Evolutionary conservation across 2,329 filamentous ascomycete species (phyloP).

Genomic region (Tympanopsis confertula): DNA sequence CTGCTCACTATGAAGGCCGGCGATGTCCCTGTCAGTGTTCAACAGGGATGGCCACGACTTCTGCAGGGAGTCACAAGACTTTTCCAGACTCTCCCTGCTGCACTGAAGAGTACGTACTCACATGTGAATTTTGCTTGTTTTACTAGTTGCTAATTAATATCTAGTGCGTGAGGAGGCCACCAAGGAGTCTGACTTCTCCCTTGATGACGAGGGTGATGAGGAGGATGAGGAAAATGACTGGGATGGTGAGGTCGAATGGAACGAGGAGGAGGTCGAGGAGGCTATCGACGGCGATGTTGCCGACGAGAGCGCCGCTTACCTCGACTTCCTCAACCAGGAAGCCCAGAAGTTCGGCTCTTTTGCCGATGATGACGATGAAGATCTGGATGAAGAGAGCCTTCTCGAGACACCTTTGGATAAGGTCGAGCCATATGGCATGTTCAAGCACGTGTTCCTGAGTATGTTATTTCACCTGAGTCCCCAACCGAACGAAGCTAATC

Average conservation of each 20-base stretch:
- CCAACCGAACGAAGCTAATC: no score
- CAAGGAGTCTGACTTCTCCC: slow-evolving; percentile 66
- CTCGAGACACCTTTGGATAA: slow-evolving; percentile 92
- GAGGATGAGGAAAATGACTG: slow-evolving; percentile 62
- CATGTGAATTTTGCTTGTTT: background rate
- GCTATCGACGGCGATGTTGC: slow-evolving; percentile 58
- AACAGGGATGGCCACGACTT: slow-evolving; percentile 86
- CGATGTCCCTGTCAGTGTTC: slow-evolving; percentile 82
- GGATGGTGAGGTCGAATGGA: slow-evolving; percentile 73
- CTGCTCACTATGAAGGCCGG: slow-evolving; percentile 69
- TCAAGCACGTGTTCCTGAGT: slow-evolving; percentile 25
- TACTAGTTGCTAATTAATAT: background rate
- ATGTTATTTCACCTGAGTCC: slow-evolving; percentile 15
- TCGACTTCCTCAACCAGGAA: slow-evolving; percentile 92
- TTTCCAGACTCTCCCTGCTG: slow-evolving; percentile 81
- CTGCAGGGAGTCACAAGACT: slow-evolving; percentile 77
- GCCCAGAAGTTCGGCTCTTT: slow-evolving; percentile 73
- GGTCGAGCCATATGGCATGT: slow-evolving; percentile 84
- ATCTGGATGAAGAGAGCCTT: slow-evolving; percentile 83
- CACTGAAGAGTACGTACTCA: slow-evolving; percentile 49
- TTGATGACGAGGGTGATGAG: slow-evolving; percentile 47
- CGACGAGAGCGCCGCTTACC: slow-evolving; percentile 85
- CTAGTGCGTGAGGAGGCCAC: slow-evolving; percentile 73
- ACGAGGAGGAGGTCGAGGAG: slow-evolving; percentile 55
- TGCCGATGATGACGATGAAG: slow-evolving; percentile 59